phyloP scores from a whole-genome alignment of 2,329 filamentous ascomycete species.

The Pseudonectria foliicola region DNA sequence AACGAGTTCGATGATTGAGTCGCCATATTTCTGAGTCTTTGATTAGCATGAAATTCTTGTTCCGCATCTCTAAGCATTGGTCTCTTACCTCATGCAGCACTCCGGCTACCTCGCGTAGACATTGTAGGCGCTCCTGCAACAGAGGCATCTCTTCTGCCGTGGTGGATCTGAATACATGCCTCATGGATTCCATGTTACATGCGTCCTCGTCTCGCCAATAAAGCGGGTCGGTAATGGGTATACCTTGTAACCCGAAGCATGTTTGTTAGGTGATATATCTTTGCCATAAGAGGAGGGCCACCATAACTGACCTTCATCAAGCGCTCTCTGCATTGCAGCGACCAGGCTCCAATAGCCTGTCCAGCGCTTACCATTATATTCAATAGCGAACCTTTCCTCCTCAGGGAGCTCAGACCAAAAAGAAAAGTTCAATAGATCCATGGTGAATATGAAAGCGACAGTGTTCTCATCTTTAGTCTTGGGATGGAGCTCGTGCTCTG shows the following conservation, averaged over 20 bases:
- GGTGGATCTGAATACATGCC: constrained; percentile 75
- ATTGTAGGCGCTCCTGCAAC: constrained; percentile 67
- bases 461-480: constrained; percentile 72
- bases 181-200: constrained; percentile 67
- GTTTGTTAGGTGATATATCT: constrained; percentile 2
- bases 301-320: constrained; percentile 63
- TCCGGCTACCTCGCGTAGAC: constrained; percentile 74
- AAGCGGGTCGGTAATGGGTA: constrained; percentile 80
- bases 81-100: constrained; percentile 65
- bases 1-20: constrained; percentile 68
- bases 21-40: constrained; percentile 58
- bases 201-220: constrained; percentile 77
- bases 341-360: constrained; percentile 96
- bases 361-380: constrained; percentile 75
- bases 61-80: too few species aligned
- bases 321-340: constrained; percentile 73
- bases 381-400: constrained; percentile 70
- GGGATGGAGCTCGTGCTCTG: constrained; percentile 83
- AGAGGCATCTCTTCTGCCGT: constrained; percentile 85
- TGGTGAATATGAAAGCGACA: constrained; percentile 89
- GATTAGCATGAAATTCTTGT: constrained; percentile 1
- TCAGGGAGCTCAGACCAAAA: constrained; percentile 79
- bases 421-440: constrained; percentile 94
- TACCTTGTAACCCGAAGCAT: constrained; percentile 40
- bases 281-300: not conserved